Percentiles rank a stretch among this genome's conserved stretches.
phyloP scores from a whole-genome alignment of 2,329 filamentous ascomycete genomes.

The Pseudogymnoascus sp. region DNA sequence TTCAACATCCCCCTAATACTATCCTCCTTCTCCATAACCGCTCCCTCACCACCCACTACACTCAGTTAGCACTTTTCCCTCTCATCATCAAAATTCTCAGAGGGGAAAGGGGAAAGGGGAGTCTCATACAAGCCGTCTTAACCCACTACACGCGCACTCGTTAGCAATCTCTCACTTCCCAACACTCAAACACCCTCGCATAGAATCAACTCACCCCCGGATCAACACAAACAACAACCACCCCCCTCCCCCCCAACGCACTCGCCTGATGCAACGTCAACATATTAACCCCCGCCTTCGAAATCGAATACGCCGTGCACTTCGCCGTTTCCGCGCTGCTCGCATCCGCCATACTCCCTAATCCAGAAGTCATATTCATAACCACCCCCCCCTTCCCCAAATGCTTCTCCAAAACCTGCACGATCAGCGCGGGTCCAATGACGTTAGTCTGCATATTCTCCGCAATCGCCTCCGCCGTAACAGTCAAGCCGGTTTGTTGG shows the following conservation, averaged over 20 bases:
- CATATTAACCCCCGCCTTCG: constrained; percentile 17
- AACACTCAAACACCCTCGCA: not conserved
- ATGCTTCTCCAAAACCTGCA: constrained; percentile 28
- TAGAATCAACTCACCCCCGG: not conserved
- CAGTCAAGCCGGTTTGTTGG: constrained; percentile 30
- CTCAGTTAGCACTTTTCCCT: not conserved
- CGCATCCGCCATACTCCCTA: not conserved
- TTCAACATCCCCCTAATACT: constrained; percentile 6
- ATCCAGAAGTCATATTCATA: constrained; percentile 16
- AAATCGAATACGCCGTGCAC: constrained; percentile 15
- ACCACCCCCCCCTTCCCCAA: constrained; percentile 12
- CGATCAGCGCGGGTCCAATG: constrained; percentile 37
- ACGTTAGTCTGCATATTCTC: constrained; percentile 38
- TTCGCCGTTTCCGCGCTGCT: not conserved
- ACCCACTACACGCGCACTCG: not conserved
- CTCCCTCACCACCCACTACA: not conserved
- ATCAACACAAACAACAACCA: constrained; percentile 8
- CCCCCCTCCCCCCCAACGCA: not conserved
- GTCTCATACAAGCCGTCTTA: constrained; percentile 3
- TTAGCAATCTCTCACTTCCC: not conserved
- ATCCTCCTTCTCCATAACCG: constrained; percentile 3
- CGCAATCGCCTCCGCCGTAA: constrained; percentile 30
- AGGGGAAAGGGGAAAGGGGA: not conserved
- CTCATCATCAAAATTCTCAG: not conserved
- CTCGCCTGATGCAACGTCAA: constrained; percentile 8